Evolutionary conservation across 2,329 filamentous ascomycete genomes (phyloP).

Genomic region (Aspergillus pseudoterreus): DNA sequence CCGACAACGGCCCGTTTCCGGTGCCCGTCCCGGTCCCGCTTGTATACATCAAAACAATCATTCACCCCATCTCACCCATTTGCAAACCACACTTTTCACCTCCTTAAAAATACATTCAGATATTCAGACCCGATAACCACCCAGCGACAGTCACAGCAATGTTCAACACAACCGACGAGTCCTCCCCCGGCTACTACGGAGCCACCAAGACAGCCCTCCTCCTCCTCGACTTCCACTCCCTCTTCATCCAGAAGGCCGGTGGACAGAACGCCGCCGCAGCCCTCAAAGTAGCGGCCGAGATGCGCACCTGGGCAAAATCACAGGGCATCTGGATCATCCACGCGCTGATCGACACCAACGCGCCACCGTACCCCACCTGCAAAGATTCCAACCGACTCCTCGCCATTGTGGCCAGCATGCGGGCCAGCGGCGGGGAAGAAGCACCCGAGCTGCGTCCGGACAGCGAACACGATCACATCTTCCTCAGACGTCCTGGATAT

Average conservation of each 20-base stretch:
- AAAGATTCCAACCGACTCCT: not conserved
- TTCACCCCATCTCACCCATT: not conserved
- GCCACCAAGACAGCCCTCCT: not conserved
- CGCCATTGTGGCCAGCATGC: not conserved
- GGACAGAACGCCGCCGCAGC: not conserved
- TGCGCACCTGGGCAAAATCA: not conserved
- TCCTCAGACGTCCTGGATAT: not conserved
- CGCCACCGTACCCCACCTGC: not conserved
- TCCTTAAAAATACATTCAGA: not conserved
- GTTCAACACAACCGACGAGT: not conserved
- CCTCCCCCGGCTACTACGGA: not conserved
- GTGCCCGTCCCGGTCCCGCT: not conserved
- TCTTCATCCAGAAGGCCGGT: not conserved
- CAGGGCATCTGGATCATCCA: not conserved
- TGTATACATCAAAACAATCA: not conserved
- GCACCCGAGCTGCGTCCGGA: not conserved
- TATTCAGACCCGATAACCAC: not conserved
- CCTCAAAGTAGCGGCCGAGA: not conserved
- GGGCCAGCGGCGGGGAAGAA: not conserved
- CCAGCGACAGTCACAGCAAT: not conserved
- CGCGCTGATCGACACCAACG: not conserved
- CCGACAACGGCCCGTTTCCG: not conserved
- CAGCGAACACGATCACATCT: not conserved
- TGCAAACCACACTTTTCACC: not conserved
- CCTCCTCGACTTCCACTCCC: not conserved